Conservation (phyloP, 2,329 filamentous ascomycete species). For the Fusarium sulawesiense region DNA sequence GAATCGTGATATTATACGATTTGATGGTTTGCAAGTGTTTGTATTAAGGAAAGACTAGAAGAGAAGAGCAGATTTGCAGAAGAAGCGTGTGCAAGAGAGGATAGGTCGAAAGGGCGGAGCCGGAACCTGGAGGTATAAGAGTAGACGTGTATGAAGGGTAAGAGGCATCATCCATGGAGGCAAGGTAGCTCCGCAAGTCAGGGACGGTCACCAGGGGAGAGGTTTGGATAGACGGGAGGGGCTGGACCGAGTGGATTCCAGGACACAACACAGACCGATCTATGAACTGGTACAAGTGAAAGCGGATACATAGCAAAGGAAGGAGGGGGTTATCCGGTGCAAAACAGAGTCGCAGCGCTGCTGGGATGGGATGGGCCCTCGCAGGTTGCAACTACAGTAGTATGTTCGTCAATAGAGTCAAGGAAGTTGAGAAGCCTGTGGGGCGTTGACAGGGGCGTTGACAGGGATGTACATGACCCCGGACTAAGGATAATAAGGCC, state of each 20-base stretch:
- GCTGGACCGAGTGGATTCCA: conserved; percentile 42
- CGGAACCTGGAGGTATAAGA: conserved; percentile 50
- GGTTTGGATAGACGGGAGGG: conserved; percentile 45
- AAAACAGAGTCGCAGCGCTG: conserved; percentile 44
- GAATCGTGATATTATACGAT: conserved; percentile 42
- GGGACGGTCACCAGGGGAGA: conserved; percentile 44
- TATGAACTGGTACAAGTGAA: conserved; percentile 41
- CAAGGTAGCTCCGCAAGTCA: conserved; percentile 41
- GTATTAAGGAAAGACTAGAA: conserved; percentile 47
- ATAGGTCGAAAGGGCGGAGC: conserved; percentile 42
- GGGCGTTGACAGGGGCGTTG: conserved; percentile 31
- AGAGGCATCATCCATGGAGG: conserved; percentile 48
- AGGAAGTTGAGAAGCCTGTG: conserved; percentile 42
- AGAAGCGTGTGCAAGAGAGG: conserved; percentile 38
- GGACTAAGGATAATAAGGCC: conserved; percentile 44
- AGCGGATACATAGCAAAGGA: conserved; percentile 29
- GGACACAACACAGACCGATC: conserved; percentile 47
- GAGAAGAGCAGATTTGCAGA: conserved; percentile 41
- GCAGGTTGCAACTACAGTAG: conserved; percentile 37
- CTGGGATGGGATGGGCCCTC: conserved; percentile 36
- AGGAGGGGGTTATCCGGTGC: conserved; percentile 32
- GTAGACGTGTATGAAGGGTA: conserved; percentile 43
- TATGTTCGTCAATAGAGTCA: conserved; percentile 43
- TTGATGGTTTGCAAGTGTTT: conserved; percentile 36
- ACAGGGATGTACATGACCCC: conserved; percentile 37